A percentile compares a stretch with the other conserved stretches of the same genome.
Evolutionary conservation across 2,329 filamentous ascomycete species (phyloP).

Genomic region (Curvularia hawaiiensis): DNA sequence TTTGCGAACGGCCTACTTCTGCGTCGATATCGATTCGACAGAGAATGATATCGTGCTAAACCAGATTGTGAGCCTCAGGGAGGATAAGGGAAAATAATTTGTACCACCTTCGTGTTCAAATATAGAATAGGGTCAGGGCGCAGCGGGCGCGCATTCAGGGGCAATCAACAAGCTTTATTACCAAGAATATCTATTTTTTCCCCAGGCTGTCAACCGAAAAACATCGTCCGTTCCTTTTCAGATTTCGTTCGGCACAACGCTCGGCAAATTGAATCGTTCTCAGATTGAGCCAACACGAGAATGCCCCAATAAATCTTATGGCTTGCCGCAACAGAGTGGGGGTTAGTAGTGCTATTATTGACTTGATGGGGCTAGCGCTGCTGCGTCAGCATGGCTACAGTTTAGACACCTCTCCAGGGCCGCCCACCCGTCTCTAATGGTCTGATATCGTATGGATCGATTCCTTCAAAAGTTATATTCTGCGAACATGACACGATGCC

Average conservation of each 20-base stretch:
- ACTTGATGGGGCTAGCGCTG: slow-evolving; percentile 8
- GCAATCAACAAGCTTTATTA: background rate
- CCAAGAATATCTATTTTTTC: background rate
- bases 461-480: background rate
- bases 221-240: background rate
- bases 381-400: slow-evolving; percentile 5
- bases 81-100: slow-evolving; percentile 60
- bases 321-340: background rate
- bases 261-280: background rate
- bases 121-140: background rate
- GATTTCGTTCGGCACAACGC: background rate
- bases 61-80: slow-evolving; percentile 89
- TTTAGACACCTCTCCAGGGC: background rate
- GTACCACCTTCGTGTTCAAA: background rate
- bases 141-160: background rate
- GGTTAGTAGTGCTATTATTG: slow-evolving; percentile 2
- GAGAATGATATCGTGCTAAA: slow-evolving; percentile 83
- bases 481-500: background rate
- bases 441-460: background rate
- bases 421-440: background rate
- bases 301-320: background rate
- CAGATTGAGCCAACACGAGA: background rate
- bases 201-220: background rate
- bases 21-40: slow-evolving; percentile 73
- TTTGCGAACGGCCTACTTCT: slow-evolving; percentile 86